These are phyloP conservation scores for Fraxinus latifolia DNA, from an alignment of 305 asterid genomes.

Conservation along the genomic window DNA sequence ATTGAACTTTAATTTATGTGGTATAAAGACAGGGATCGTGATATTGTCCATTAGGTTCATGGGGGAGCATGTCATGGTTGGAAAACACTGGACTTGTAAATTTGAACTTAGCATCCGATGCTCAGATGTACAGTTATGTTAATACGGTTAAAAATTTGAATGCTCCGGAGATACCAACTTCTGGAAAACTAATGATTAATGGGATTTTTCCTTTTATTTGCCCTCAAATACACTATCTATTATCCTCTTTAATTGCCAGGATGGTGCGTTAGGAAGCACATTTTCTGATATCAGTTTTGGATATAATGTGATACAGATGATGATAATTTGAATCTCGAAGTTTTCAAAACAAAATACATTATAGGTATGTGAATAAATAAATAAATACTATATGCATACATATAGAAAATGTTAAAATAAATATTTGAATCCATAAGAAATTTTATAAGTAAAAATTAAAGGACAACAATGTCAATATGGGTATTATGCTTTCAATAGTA, in stretches of 20 bases:
- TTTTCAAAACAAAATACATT: neutral
- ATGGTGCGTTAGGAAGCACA: neutral
- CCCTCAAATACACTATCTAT: neutral
- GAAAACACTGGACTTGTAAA: neutral
- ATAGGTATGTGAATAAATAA: neutral
- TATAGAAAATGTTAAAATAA: neutral
- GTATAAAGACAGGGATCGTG: neutral
- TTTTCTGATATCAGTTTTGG: neutral
- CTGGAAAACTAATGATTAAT: neutral
- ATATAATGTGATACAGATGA: neutral
- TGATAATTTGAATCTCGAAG: neutral
- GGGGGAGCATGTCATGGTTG: neutral
- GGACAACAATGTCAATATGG: neutral
- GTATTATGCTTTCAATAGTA: neutral
- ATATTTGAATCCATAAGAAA: neutral
- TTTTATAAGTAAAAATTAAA: neutral
- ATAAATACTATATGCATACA: neutral
- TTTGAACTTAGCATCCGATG: neutral
- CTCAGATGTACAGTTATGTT: neutral
- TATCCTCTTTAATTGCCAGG: neutral
- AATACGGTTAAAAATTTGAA: neutral
- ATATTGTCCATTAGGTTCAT: neutral
- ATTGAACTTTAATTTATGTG: neutral
- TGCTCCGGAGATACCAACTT: neutral
- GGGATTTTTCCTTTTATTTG: neutral